Conservation (phyloP, 805 yeast genomes). For the Ogataea ganodermae region DNA sequence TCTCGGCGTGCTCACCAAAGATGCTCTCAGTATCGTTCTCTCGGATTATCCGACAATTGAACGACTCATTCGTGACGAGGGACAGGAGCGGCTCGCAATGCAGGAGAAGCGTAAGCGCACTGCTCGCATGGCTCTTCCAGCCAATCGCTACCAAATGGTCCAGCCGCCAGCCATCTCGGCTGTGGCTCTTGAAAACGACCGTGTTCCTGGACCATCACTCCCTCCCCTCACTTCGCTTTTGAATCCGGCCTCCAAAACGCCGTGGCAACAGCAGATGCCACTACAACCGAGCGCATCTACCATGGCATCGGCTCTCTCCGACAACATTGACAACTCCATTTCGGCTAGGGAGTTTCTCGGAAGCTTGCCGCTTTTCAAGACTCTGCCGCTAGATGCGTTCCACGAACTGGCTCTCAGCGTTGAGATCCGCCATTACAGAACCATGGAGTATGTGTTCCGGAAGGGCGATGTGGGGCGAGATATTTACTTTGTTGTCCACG, state of each 20-base stretch:
- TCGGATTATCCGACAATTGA: conserved; percentile 67
- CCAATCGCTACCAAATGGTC: conserved; percentile 11
- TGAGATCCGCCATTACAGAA: conserved; percentile 52
- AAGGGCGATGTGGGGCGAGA: conserved; percentile 65
- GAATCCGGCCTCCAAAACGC: conserved; percentile 2
- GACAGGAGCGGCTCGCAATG: conserved; percentile 74
- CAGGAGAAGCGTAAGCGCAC: conserved; percentile 59
- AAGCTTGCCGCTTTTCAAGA: conserved; percentile 57
- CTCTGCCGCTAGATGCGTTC: conserved; percentile 57
- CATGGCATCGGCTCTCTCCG: conserved; percentile 12
- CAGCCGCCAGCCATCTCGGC: conserved; percentile 22
- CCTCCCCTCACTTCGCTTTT: conserved; percentile 37
- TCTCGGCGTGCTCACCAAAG: conserved; percentile 67
- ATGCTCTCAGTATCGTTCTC: conserved; percentile 57
- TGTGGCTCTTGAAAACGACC: conserved; percentile 35
- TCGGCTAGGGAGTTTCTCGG: conserved; percentile 57
- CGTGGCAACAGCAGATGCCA: background rate
- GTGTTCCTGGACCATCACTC: conserved; percentile 42
- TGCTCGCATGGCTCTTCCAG: conserved; percentile 35
- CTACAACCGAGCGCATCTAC: background rate
- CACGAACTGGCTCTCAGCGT: conserved; percentile 66
- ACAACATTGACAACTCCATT: conserved; percentile 53
- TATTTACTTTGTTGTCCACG: conserved; percentile 64
- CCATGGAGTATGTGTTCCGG: conserved; percentile 61
- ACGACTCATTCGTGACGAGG: conserved; percentile 72